Conservation (phyloP, 2,329 filamentous ascomycete species). For the Chaetomium olivaceum region DNA sequence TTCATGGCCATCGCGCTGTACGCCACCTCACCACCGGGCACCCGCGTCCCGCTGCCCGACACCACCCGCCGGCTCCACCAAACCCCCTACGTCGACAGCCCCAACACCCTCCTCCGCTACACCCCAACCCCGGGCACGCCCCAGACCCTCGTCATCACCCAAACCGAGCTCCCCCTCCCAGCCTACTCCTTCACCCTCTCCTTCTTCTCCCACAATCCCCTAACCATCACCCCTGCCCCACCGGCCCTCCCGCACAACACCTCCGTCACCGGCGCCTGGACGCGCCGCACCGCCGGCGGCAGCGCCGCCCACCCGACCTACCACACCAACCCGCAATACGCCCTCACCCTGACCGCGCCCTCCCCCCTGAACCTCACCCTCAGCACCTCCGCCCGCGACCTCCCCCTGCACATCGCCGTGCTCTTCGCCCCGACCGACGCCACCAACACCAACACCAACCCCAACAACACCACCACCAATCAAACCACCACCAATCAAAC, state of each 20-base stretch:
- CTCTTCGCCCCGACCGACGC: slow-evolving; percentile 47
- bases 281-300: slow-evolving; percentile 75
- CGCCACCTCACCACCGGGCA: slow-evolving; percentile 57
- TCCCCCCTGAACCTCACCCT: slow-evolving; percentile 73
- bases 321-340: slow-evolving; percentile 85
- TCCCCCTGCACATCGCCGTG: slow-evolving; percentile 82
- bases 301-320: slow-evolving; percentile 76
- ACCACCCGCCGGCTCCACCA: slow-evolving; percentile 61
- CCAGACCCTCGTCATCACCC: slow-evolving; percentile 59
- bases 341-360: slow-evolving; percentile 56
- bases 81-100: slow-evolving; percentile 89
- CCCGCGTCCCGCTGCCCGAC: slow-evolving; percentile 72
- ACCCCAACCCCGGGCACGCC: slow-evolving; percentile 49
- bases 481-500: no score
- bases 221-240: slow-evolving; percentile 62
- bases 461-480: no score
- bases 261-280: slow-evolving; percentile 71
- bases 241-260: slow-evolving; percentile 59
- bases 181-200: slow-evolving; percentile 86
- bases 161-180: slow-evolving; percentile 72
- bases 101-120: slow-evolving; percentile 82
- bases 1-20: slow-evolving; percentile 90
- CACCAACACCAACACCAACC: slow-evolving; percentile 33
- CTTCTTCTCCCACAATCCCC: slow-evolving; percentile 67
- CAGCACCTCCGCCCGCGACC: slow-evolving; percentile 63